phyloP scores from a whole-genome alignment of 495 filamentous ascomycete genomes.

The Lophium mytilinum region DNA sequence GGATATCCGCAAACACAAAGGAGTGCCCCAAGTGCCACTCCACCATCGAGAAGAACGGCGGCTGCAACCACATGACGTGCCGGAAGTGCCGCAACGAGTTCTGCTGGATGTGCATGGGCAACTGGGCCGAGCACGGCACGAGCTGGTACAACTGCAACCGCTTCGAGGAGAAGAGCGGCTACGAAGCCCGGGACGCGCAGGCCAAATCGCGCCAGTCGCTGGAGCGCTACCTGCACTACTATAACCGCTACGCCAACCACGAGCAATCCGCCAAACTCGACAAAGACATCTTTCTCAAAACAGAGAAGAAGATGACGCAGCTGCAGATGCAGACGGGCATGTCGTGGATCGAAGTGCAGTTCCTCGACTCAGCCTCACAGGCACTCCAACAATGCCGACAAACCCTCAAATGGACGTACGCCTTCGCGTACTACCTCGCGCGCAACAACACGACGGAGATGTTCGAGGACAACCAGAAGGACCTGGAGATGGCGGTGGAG shows the following conservation, averaged over 20 bases:
- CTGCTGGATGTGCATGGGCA: slow-evolving; percentile 99
- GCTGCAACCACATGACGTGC: slow-evolving; percentile 99
- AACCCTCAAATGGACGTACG: slow-evolving; percentile 98
- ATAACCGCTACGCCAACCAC: slow-evolving; percentile 97
- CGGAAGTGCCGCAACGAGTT: slow-evolving; percentile 98
- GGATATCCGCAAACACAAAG: slow-evolving; percentile 98
- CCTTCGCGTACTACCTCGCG: slow-evolving; percentile 92
- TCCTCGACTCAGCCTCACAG: slow-evolving; percentile 84
- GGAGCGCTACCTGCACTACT: slow-evolving; percentile 94
- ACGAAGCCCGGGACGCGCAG: slow-evolving; percentile 81
- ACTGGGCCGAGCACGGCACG: slow-evolving; percentile 98
- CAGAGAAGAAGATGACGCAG: slow-evolving; percentile 97
- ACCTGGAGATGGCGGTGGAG: slow-evolving; percentile 94
- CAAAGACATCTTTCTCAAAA: slow-evolving; percentile 91
- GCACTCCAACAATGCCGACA: slow-evolving; percentile 92
- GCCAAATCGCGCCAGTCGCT: slow-evolving; percentile 81
- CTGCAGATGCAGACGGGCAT: slow-evolving; percentile 87
- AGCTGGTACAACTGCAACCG: slow-evolving; percentile 99
- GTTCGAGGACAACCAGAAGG: slow-evolving; percentile 98
- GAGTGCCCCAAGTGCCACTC: slow-evolving; percentile 93
- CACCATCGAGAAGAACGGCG: slow-evolving; percentile 98
- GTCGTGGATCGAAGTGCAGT: slow-evolving; percentile 99
- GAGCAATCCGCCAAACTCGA: slow-evolving; percentile 96
- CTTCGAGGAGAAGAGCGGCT: slow-evolving; percentile 90
- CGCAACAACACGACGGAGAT: slow-evolving; percentile 95